Evolutionary conservation across 2,329 filamentous ascomycete genomes (phyloP), one percentile per base, ranked within the genome.

Genomic region (Aspergillus neotritici): DNA sequence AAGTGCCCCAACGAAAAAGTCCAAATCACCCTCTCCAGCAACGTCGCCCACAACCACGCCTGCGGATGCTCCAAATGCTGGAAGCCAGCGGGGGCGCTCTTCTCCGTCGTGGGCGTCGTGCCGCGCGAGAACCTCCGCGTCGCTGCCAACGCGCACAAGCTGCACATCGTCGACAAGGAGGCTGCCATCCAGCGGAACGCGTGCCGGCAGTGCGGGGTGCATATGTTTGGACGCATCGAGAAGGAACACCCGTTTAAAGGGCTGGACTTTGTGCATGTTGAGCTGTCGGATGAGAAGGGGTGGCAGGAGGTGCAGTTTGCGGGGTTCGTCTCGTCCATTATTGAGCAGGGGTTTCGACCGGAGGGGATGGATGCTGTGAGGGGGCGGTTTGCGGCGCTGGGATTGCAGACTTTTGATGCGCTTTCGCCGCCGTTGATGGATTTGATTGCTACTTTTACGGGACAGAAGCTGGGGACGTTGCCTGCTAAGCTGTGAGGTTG

Each of bases 291-390:
- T 39, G 63, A 74, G 42, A 71, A 76, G 58, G 81, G 81, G n/a
- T 85, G 82, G 81, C 81, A 85, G 65, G 82, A 83, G 66, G 80
- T 80, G 5, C 81, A 84, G 57, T 86, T 85, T 52, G 82, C 82
- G 2, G 82, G 75, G 0, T 86, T 85, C 47, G 80, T 85, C 31
- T 79, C 76, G 30, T 81, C 76, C 43, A 78, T 84, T 46, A 83
- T 85, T 46, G 82, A 85, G 74, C 80, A 84, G 57, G 82, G 82
- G 1, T 82, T 78, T 53, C 63, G 74, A 36, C 76, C 80, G 0
- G 60, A 66, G 12, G 67, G 70, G 30, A 82, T 82, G 54, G 73
- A 71, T 37, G 73, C 69, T 13, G 75, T 85, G 3, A 70, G 82
- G 33, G 51, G 47, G 2, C 75, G 71, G 60, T 71, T 85, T 46